Evolutionary conservation across 805 yeast species (phyloP).

Genomic region (Cyberlindnera meyerae): DNA sequence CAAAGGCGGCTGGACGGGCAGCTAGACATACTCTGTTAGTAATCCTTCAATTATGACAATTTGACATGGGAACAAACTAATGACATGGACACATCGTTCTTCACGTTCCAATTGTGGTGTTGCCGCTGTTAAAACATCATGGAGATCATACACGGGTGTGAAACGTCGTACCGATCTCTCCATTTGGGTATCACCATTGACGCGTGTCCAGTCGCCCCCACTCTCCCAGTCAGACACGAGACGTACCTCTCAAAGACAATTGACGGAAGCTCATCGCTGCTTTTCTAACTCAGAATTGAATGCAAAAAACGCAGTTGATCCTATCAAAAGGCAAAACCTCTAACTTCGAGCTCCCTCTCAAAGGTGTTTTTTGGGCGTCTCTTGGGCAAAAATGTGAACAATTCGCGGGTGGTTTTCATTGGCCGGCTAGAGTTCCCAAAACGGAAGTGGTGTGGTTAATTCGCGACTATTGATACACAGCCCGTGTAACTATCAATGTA

Average conservation of each 20-base stretch:
- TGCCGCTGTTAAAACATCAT: no score
- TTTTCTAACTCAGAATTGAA: no score
- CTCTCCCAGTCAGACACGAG: background rate
- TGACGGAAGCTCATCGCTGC: conserved; percentile 24
- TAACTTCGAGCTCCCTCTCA: no score
- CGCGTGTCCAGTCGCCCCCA: background rate
- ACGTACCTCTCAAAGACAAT: conserved; percentile 28
- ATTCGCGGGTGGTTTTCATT: conserved; percentile 7
- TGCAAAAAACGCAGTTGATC: background rate
- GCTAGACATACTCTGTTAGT: conserved; percentile 10
- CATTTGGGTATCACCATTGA: background rate
- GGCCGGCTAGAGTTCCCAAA: conserved; percentile 9
- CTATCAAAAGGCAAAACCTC: no score
- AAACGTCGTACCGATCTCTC: no score
- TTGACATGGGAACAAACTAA: no score
- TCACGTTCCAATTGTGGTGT: no score
- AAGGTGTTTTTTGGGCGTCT: conserved; percentile 4
- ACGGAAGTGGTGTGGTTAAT: conserved; percentile 1
- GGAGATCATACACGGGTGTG: no score
- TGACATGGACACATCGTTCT: no score
- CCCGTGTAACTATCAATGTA: no score
- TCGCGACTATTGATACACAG: background rate
- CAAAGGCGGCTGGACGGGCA: conserved; percentile 24
- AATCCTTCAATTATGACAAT: background rate
- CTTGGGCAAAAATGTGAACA: conserved; percentile 8